These are phyloP conservation scores for Cucurbitaria berberidis DNA, from an alignment of 2,329 filamentous ascomycete species.

Conservation along the genomic window DNA sequence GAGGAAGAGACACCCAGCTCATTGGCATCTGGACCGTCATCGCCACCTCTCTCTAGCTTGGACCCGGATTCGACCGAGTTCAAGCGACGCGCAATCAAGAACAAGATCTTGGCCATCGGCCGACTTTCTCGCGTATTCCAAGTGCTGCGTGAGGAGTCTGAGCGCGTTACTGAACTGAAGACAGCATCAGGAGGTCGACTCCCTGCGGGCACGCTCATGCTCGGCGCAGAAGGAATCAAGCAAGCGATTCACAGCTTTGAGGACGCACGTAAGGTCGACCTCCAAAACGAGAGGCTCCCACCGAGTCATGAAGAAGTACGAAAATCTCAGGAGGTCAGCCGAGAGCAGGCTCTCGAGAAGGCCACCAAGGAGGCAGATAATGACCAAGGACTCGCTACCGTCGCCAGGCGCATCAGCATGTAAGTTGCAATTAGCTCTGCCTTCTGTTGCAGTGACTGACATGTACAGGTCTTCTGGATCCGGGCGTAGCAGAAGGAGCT, in stretches of 20 bases:
- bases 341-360: conserved; percentile 81
- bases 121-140: conserved; percentile 98
- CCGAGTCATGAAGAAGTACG: conserved; percentile 91
- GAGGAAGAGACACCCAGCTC: conserved; percentile 83
- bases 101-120: conserved; percentile 98
- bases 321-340: conserved; percentile 79
- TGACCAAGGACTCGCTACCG: conserved; percentile 81
- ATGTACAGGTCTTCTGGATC: conserved; percentile 50
- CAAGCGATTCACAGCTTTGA: conserved; percentile 97
- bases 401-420: conserved; percentile 95
- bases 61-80: conserved; percentile 90
- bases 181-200: conserved; percentile 91
- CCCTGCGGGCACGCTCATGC: conserved; percentile 94
- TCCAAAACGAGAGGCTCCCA: conserved; percentile 94
- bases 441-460: conserved; percentile 19
- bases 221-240: conserved; percentile 97
- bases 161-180: conserved; percentile 96
- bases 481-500: conserved; percentile 42
- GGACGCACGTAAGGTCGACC: conserved; percentile 93
- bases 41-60: conserved; percentile 68
- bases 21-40: conserved; percentile 72
- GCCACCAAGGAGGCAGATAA: conserved; percentile 90
- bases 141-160: conserved; percentile 94
- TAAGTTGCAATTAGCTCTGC: conserved; percentile 59
- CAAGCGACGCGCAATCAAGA: conserved; percentile 97